Conservation (phyloP, 169 alveolate genomes). For the Cryptosporidium parvum region DNA sequence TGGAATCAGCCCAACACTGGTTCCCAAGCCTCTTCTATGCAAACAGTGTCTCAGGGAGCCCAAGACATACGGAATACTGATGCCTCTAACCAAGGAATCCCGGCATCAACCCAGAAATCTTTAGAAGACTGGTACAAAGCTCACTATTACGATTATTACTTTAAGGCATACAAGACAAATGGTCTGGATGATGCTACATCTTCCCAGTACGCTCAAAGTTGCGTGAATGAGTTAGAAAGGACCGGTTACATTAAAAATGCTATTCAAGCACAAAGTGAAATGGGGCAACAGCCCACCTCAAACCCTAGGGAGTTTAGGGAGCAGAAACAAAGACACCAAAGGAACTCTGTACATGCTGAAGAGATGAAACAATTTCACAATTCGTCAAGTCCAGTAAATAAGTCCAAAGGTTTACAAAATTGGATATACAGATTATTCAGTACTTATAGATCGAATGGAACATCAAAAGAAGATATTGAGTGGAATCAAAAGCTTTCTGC, state of each 20-base stretch:
- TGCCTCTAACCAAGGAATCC: background rate
- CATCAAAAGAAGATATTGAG: constrained; percentile 60
- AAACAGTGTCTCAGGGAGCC: background rate
- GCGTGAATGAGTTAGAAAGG: constrained; percentile 54
- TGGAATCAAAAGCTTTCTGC: constrained; percentile 59
- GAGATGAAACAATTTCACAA: background rate
- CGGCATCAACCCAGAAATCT: background rate
- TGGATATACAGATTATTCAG: constrained; percentile 43
- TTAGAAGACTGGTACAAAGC: constrained; percentile 72
- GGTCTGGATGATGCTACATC: constrained; percentile 66
- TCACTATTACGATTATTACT: constrained; percentile 61
- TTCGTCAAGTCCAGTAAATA: background rate
- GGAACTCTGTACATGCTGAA: background rate
- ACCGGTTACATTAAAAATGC: constrained; percentile 51
- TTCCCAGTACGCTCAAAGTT: constrained; percentile 67
- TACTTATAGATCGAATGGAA: constrained; percentile 60
- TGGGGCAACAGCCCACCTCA: background rate
- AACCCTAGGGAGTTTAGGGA: background rate
- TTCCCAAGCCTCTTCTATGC: background rate
- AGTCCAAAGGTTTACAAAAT: constrained; percentile 34
- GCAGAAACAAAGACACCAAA: background rate
- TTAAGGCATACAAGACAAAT: constrained; percentile 50
- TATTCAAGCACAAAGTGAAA: constrained; percentile 8
- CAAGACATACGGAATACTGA: background rate
- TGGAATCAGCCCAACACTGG: constrained; percentile 16